A percentile compares a stretch with the other conserved stretches of the same genome.
Conservation (phyloP, 2,329 filamentous ascomycete genomes). For the Orbilia oligospora region DNA sequence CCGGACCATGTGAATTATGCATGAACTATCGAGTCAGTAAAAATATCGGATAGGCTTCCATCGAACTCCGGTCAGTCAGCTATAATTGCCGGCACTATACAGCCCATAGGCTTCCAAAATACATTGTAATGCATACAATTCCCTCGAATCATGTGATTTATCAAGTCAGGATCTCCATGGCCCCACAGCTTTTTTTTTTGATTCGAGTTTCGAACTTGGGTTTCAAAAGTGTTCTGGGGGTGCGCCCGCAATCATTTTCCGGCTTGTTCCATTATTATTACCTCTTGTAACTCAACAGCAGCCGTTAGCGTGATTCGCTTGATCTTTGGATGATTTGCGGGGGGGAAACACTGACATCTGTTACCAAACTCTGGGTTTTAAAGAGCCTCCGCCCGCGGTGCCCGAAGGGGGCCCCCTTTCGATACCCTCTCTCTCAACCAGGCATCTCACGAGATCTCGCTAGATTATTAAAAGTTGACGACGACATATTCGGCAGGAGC, state of each 20-base stretch:
- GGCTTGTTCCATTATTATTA: conserved; percentile 10
- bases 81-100: neutral
- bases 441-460: conserved; percentile 15
- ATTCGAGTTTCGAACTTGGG: neutral
- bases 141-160: neutral
- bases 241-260: neutral
- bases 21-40: neutral
- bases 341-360: conserved; percentile 15
- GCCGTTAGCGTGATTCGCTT: conserved; percentile 39
- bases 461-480: conserved; percentile 14
- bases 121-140: neutral
- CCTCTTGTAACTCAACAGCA: neutral
- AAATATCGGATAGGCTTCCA: neutral
- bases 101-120: neutral
- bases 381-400: conserved; percentile 12
- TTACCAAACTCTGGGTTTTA: conserved; percentile 30
- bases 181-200: neutral
- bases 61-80: neutral
- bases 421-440: neutral
- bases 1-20: neutral
- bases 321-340: conserved; percentile 19
- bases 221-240: neutral
- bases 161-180: neutral
- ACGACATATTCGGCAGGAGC: conserved; percentile 9
- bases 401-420: neutral